phyloP scores from a whole-genome alignment of 148 eudicot species.

The Spergularia bocconei region DNA sequence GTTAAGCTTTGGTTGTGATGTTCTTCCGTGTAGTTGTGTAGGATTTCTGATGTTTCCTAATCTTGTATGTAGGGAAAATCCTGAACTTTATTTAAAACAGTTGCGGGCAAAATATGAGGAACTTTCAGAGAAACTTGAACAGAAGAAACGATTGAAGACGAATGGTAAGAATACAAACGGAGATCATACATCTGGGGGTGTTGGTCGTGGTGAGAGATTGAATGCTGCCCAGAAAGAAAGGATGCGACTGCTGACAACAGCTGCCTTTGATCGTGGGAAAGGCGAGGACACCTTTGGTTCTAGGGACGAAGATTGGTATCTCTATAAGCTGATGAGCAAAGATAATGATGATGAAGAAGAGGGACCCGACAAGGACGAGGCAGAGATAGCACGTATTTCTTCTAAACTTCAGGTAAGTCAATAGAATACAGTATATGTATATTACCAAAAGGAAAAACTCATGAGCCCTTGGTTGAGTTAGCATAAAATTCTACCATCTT shows the following conservation, averaged over 20 bases:
- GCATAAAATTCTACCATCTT: too few relatives aligned
- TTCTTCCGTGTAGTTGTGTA: neutral
- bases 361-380: slow-evolving; percentile 76
- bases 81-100: slow-evolving; percentile 78
- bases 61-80: slow-evolving; percentile 64
- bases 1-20: slow-evolving; percentile 4
- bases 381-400: slow-evolving; percentile 76
- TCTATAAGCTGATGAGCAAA: slow-evolving; percentile 89
- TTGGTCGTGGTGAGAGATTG: slow-evolving; percentile 97
- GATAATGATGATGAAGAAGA: slow-evolving; percentile 94
- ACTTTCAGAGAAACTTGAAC: slow-evolving; percentile 81
- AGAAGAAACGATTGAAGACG: slow-evolving; percentile 75
- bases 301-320: slow-evolving; percentile 98
- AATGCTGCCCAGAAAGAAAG: slow-evolving; percentile 95
- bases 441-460: too few relatives aligned
- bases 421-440: neutral
- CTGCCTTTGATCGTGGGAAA: slow-evolving; percentile 97
- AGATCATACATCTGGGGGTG: slow-evolving; percentile 64
- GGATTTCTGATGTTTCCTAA: neutral
- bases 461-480: too few relatives aligned
- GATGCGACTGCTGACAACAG: slow-evolving; percentile 94
- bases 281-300: slow-evolving; percentile 98
- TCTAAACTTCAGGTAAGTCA: slow-evolving; percentile 72
- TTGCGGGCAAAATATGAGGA: slow-evolving; percentile 67
- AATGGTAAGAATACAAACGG: slow-evolving; percentile 74